Conservation (phyloP, 345 rosid species). For the Eucalyptus urophylla region DNA sequence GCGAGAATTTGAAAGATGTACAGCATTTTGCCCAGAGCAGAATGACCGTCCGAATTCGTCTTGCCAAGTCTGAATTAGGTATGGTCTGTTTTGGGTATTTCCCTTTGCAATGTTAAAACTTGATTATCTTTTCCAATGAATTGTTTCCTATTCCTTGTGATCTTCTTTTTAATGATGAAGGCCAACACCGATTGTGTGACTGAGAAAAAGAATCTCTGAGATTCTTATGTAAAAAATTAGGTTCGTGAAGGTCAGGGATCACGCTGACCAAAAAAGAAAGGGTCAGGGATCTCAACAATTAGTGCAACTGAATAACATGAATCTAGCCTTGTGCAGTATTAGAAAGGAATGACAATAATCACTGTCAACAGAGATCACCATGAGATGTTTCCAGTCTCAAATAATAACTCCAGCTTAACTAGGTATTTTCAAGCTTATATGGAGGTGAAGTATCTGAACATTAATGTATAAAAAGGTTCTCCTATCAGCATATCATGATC, state of each 20-base stretch:
- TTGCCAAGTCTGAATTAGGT: background rate
- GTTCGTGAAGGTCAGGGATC: background rate
- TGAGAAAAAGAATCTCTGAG: background rate
- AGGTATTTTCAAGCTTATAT: background rate
- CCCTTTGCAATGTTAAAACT: background rate
- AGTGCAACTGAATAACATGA: background rate
- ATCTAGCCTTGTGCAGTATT: background rate
- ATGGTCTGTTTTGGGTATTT: background rate
- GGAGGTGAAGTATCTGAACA: too few species aligned
- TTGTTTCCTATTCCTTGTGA: background rate
- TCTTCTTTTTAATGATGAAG: background rate
- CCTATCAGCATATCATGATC: background rate
- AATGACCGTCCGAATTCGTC: background rate
- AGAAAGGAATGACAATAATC: background rate
- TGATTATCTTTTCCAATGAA: background rate
- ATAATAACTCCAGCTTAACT: background rate
- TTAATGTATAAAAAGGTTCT: too few species aligned
- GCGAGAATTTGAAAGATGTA: background rate
- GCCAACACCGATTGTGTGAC: background rate
- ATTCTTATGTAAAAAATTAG: background rate
- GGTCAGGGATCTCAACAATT: background rate
- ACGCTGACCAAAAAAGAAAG: too few species aligned
- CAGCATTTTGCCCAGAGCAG: background rate
- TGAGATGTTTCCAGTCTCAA: background rate
- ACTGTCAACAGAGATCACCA: background rate